Base-by-base conservation (phyloP, 148 eudicot species). In the Pouteria glomerata region DNA sequence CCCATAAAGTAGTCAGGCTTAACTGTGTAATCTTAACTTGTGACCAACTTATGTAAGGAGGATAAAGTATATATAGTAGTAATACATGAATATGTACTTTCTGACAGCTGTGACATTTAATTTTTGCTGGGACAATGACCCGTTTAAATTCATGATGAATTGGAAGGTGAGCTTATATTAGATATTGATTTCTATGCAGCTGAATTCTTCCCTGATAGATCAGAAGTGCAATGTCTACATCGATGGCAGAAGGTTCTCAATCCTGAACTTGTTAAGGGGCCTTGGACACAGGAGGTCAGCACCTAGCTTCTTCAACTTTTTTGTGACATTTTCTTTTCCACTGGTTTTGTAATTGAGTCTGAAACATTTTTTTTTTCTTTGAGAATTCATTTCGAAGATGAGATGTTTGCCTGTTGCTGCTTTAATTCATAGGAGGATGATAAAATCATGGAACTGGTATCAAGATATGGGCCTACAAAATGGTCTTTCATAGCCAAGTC, bases 211-310 rank as follows among this genome's bases (percentile, higher is more conserved):
- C 96, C 93, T n/a, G 93, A 92, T 78, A 84, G 96, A 77, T 85
- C 98, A 70, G 96, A 92, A 79, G 98, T 92, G 48, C 98, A 92
- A 79, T 92, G 98, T 74, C 69, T 92, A 42, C 98, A 92, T 73
- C 82, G 98, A 74, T 92, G 98, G 98, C 98, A 92, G 69, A 92
- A 92, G 81, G 98, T 92, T 81, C 90, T 92, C 57, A 90, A 92
- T 81, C 98, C 98, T 42, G 98, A 92, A 71, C 93, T 92, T 69
- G 83, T 92, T 41, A 92, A 92, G 77, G 98, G 98, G 76, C 98
- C 98, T 71, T 92, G 98, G 98, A 85, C 87, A 56, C 87, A 77
- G 73, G 91, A 88, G 96, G 98, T 89, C 45, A 53, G 76, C 47
- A 69, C 3, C 62, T 72, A 65, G 33, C 60, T 65, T 66, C 50